Base-by-base conservation (phyloP, 768 basidiomycete species). In the Antrodiella citrinella region DNA sequence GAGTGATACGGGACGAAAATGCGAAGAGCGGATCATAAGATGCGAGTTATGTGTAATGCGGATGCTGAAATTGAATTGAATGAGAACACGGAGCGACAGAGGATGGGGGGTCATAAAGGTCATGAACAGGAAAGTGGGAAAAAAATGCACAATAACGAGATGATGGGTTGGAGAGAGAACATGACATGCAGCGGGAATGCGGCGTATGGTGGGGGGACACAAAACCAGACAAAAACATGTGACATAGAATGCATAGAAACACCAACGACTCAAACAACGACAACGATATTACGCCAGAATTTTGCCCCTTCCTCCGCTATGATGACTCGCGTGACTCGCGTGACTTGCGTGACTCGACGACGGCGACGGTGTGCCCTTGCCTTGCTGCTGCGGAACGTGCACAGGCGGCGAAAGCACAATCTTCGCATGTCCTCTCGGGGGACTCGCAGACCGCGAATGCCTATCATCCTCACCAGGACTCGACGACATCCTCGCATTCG, bases 291-390 rank as follows among this genome's bases (percentile, higher is more conserved):
- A 35, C 30, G 44, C 38, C 19, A 26, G 10, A 7, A 11, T 11
- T 13, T 11, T 11, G 7, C 13, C 11, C 45, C 19, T 11, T 15
- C 26, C 26, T 44, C 35, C 23, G 25, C 48, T 45, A 21, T 35
- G 35, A 54, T 54, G 46, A 56, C 20, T 20, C 51, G 26, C 19
- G 48, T 11, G 26, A 38, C 49, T 50, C 43, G n/a, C 42, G 19
- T 47, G 61, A 56, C 65, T 71, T 74, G 66, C 72, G 39, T 59
- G 70, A 54, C 76, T 73, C 48, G 69, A 71, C 18, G 76, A 67
- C 13, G 82, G 80, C 18, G 78, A 79, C n/a, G 78, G 70, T 9
- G 75, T 71, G 49, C 72, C 70, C 58, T 82, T 80, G 10, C 76
- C 61, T 64, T 82, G 47, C 44, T 73, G 74, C 77, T 78, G 77